Evolutionary conservation across 2,329 filamentous ascomycete genomes (phyloP).

Genomic region (Diaporthe vexans): DNA sequence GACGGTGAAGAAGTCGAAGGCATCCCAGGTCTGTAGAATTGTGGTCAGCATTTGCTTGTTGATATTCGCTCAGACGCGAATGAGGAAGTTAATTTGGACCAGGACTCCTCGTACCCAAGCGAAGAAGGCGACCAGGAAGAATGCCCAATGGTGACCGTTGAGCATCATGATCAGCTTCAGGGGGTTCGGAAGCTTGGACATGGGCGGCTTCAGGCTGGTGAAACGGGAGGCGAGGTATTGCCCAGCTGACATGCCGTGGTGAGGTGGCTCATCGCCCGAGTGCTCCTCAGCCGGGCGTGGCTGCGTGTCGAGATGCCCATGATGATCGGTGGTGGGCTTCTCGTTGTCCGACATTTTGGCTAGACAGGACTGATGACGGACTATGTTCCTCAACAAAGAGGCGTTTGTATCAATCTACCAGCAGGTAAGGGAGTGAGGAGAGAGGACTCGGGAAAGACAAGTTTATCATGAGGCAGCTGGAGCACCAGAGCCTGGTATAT

Average conservation of each 20-base stretch:
- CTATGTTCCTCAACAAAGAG: neutral
- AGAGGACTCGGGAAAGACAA: neutral
- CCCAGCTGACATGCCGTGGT: slow-evolving; percentile 63
- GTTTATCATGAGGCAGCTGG: neutral
- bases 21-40: slow-evolving; percentile 67
- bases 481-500: slow-evolving; percentile 28
- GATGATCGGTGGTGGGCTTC: slow-evolving; percentile 32
- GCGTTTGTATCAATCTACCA: neutral
- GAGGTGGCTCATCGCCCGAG: slow-evolving; percentile 54
- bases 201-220: slow-evolving; percentile 69
- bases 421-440: neutral
- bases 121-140: slow-evolving; percentile 67
- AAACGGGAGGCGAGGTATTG: slow-evolving; percentile 67
- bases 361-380: neutral
- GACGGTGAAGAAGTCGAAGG: slow-evolving; percentile 78
- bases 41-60: slow-evolving; percentile 1
- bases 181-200: slow-evolving; percentile 68
- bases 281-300: slow-evolving; percentile 6
- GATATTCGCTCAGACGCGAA: neutral
- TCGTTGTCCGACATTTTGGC: slow-evolving; percentile 39
- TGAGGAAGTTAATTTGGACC: neutral
- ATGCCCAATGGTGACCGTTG: slow-evolving; percentile 65
- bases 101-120: slow-evolving; percentile 63
- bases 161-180: slow-evolving; percentile 63
- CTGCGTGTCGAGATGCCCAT: neutral